Evolutionary conservation across 2,329 filamentous ascomycete species (phyloP).

Genomic region (Dothideomycetes sp.): DNA sequence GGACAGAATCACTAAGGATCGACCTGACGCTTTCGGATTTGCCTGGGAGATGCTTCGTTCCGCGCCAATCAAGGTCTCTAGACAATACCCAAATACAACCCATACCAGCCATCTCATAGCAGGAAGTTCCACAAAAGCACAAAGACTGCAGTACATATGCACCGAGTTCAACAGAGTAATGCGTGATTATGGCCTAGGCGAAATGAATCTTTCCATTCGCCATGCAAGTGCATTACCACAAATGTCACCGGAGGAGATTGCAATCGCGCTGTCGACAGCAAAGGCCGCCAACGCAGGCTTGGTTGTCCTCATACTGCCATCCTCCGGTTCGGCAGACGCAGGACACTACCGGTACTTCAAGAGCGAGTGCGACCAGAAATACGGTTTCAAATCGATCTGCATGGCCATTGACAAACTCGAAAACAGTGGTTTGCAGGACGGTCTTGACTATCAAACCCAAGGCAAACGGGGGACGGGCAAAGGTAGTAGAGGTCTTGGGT

Average conservation of each 20-base stretch:
- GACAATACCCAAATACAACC: too few species aligned
- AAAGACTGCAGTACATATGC: neutral
- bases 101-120: too few species aligned
- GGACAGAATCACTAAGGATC: too few species aligned
- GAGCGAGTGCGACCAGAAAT: slow-evolving; percentile 51
- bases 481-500: slow-evolving; percentile 6
- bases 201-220: neutral
- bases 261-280: too few species aligned
- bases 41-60: too few species aligned
- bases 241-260: too few species aligned
- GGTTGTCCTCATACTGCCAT: neutral
- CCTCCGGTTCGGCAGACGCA: neutral
- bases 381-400: slow-evolving; percentile 60
- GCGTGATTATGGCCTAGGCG: neutral
- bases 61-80: too few species aligned
- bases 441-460: slow-evolving; percentile 17
- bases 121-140: too few species aligned
- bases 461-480: neutral
- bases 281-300: neutral
- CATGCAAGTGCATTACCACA: too few species aligned
- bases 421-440: slow-evolving; percentile 12
- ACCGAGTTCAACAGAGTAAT: neutral
- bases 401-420: slow-evolving; percentile 43
- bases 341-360: slow-evolving; percentile 57
- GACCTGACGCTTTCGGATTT: too few species aligned